phyloP scores from a whole-genome alignment of 2,329 filamentous ascomycete genomes.

The Penicillium nordicum region DNA sequence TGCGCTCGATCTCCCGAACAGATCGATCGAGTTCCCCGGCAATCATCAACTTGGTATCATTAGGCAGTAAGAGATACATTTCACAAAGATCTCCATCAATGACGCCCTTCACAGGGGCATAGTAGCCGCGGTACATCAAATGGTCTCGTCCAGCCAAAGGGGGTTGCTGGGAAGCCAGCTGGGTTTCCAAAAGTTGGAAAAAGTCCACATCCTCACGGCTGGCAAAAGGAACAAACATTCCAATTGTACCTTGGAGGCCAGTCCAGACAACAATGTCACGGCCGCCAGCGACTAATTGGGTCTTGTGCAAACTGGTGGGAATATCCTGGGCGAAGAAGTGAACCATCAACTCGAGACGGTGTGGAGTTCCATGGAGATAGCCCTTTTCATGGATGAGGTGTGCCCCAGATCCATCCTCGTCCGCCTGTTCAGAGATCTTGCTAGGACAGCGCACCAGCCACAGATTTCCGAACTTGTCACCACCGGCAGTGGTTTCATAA shows the following conservation, averaged over 20 bases:
- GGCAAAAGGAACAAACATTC: slow-evolving; percentile 87
- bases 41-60: slow-evolving; percentile 93
- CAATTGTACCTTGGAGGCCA: slow-evolving; percentile 89
- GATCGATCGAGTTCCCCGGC: slow-evolving; percentile 88
- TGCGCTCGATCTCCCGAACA: slow-evolving; percentile 89
- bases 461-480: slow-evolving; percentile 96
- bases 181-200: slow-evolving; percentile 89
- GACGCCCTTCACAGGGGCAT: slow-evolving; percentile 90
- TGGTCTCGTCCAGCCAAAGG: slow-evolving; percentile 91
- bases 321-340: slow-evolving; percentile 93
- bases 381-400: slow-evolving; percentile 87
- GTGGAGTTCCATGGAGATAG: slow-evolving; percentile 85
- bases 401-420: slow-evolving; percentile 85
- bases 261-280: slow-evolving; percentile 91
- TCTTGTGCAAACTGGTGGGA: slow-evolving; percentile 84
- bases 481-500: slow-evolving; percentile 91
- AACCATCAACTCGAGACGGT: slow-evolving; percentile 77
- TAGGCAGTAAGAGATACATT: slow-evolving; percentile 75
- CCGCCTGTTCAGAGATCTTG: slow-evolving; percentile 82
- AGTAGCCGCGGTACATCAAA: slow-evolving; percentile 92
- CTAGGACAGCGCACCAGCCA: slow-evolving; percentile 86
- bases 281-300: slow-evolving; percentile 83
- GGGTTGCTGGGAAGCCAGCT: slow-evolving; percentile 79
- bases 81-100: slow-evolving; percentile 98
- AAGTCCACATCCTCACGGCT: slow-evolving; percentile 94